phyloP scores from a whole-genome alignment of 192 early-diverging fungal species.

The Spizellomyces sp. region DNA sequence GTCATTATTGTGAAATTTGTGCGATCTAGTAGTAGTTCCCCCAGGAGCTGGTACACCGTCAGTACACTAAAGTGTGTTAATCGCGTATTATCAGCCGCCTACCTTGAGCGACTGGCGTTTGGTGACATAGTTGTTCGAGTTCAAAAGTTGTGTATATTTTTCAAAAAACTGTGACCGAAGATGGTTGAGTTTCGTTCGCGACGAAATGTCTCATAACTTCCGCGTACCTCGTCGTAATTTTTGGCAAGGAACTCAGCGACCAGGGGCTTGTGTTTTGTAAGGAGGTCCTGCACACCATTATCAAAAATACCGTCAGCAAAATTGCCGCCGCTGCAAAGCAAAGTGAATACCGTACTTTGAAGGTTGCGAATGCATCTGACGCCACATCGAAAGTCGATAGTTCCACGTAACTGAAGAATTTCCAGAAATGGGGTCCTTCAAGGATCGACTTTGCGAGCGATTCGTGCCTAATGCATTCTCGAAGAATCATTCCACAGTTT shows the following conservation, averaged over 20 bases:
- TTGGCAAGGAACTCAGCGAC: conserved; percentile 85
- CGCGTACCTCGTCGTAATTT: conserved; percentile 79
- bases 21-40: conserved; percentile 95
- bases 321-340: too few species aligned
- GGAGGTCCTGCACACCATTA: conserved; percentile 64
- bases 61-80: not conserved
- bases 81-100: conserved; percentile 14
- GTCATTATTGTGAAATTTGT: conserved; percentile 96
- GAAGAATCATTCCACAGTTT: conserved; percentile 96
- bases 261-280: conserved; percentile 92
- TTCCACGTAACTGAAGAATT: conserved; percentile 96
- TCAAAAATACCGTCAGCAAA: too few species aligned
- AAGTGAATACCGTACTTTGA: conserved; percentile 65
- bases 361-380: conserved; percentile 96
- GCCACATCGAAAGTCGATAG: conserved; percentile 97
- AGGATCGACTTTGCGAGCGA: conserved; percentile 83
- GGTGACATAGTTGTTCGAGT: conserved; percentile 96
- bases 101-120: conserved; percentile 98
- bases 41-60: conserved; percentile 68
- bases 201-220: not conserved
- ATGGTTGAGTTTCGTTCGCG: too few species aligned
- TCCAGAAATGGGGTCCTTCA: conserved; percentile 85
- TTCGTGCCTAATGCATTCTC: conserved; percentile 97
- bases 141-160: conserved; percentile 79
- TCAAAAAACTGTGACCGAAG: conserved; percentile 69